Conservation (phyloP, 2,329 filamentous ascomycete genomes). For the Colletotrichum gloeosporioides region DNA sequence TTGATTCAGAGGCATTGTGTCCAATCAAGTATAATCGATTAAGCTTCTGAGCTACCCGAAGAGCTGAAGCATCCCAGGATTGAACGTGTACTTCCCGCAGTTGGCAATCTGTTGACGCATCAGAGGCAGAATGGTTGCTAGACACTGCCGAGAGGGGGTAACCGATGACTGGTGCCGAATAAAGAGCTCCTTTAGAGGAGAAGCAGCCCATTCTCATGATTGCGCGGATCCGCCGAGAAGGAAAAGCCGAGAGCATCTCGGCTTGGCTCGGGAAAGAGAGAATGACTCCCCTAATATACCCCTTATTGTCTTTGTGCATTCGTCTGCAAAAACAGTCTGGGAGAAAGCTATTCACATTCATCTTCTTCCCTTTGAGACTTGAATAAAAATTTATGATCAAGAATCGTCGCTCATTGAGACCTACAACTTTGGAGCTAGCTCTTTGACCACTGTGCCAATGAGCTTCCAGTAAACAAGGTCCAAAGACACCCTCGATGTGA, state of each 20-base stretch:
- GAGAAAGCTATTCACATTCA: fast-evolving
- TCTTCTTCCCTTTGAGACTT: neutral
- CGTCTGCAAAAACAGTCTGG: fast-evolving
- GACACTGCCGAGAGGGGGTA: neutral
- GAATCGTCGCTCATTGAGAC: neutral
- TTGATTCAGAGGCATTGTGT: fast-evolving
- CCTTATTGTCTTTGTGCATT: fast-evolving
- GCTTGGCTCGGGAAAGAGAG: fast-evolving
- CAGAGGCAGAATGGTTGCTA: neutral
- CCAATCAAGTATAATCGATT: fast-evolving
- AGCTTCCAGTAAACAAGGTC: neutral
- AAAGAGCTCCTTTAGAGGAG: neutral
- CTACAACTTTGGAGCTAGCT: neutral
- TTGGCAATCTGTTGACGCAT: neutral
- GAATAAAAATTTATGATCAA: neutral
- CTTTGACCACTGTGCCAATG: fast-evolving
- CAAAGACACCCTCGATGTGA: neutral
- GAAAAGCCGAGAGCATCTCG: fast-evolving
- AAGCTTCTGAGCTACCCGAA: neutral
- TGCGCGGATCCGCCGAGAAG: neutral
- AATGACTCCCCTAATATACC: fast-evolving
- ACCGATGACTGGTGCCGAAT: neutral
- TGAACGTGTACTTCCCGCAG: fast-evolving
- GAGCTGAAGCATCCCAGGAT: neutral
- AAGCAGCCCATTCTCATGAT: neutral